phyloP scores from a whole-genome alignment of 2,329 filamentous ascomycete genomes.

The Phialophora expanda region DNA sequence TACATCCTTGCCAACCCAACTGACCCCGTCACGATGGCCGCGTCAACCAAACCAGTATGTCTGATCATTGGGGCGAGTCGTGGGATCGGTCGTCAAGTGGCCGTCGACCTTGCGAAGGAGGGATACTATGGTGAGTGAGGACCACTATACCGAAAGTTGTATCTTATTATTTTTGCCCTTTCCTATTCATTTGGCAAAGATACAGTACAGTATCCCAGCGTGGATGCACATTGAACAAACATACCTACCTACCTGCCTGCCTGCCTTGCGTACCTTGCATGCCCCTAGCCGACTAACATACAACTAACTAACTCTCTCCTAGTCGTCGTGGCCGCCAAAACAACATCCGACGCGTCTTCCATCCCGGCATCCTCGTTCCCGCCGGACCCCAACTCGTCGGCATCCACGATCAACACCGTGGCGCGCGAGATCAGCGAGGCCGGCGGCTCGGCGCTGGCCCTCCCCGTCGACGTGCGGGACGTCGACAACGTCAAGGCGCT shows the following conservation, averaged over 20 bases:
- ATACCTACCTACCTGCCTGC: too few species aligned
- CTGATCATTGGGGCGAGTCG: slow-evolving; percentile 76
- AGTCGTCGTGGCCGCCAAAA: slow-evolving; percentile 81
- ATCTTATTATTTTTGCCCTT: too few species aligned
- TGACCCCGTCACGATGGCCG: slow-evolving; percentile 13
- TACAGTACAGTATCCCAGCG: too few species aligned
- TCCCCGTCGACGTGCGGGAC: slow-evolving; percentile 73
- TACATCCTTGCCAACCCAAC: too few species aligned
- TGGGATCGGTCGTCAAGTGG: slow-evolving; percentile 80
- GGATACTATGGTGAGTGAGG: slow-evolving; percentile 67
- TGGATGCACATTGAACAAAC: too few species aligned
- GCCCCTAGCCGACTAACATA: neutral
- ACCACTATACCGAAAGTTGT: neutral
- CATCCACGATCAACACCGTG: slow-evolving; percentile 81
- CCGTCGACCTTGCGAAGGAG: slow-evolving; percentile 73
- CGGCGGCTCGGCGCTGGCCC: slow-evolving; percentile 67
- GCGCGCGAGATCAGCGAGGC: slow-evolving; percentile 71
- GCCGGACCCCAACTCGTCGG: slow-evolving; percentile 74
- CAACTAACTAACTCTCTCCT: neutral
- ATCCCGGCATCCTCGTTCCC: slow-evolving; percentile 62
- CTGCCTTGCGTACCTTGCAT: too few species aligned
- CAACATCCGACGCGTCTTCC: slow-evolving; percentile 66
- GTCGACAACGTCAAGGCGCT: slow-evolving; percentile 65
- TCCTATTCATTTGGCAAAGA: too few species aligned
- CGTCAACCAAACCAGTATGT: slow-evolving; percentile 58